These are phyloP conservation scores for Cyclostephanos invisitatus DNA, from an alignment of 108 stramenopile genomes.

Conservation along the genomic window DNA sequence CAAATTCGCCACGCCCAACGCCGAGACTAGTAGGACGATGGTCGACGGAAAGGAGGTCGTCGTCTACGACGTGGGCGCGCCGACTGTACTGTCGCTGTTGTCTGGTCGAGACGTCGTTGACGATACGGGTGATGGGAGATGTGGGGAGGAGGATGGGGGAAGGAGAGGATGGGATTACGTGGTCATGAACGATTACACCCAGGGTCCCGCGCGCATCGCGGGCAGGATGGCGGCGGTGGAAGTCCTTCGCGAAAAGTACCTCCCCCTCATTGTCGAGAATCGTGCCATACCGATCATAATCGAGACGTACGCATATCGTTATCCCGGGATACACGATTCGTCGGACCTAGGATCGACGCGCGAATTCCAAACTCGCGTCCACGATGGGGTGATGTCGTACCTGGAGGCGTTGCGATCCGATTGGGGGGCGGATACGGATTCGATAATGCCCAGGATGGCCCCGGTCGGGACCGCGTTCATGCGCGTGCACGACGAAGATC, in stretches of 20 bases:
- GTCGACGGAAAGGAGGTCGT: slow-evolving; percentile 16
- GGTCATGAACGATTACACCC: slow-evolving; percentile 79
- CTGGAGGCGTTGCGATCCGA: slow-evolving; percentile 13
- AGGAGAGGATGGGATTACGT: slow-evolving; percentile 58
- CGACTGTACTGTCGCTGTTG: slow-evolving; percentile 59
- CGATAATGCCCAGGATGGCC: slow-evolving; percentile 45
- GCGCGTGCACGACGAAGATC: slow-evolving; percentile 35
- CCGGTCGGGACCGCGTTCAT: slow-evolving; percentile 70
- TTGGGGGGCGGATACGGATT: neutral
- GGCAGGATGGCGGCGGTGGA: slow-evolving; percentile 41
- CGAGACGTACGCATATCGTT: slow-evolving; percentile 65
- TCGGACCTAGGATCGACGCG: slow-evolving; percentile 61
- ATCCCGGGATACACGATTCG: slow-evolving; percentile 48
- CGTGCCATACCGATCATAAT: slow-evolving; percentile 49
- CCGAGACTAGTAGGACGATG: slow-evolving; percentile 12
- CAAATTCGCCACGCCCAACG: slow-evolving; percentile 53
- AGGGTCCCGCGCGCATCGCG: slow-evolving; percentile 56
- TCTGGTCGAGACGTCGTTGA: neutral
- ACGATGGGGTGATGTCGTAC: slow-evolving; percentile 53
- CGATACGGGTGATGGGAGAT: neutral
- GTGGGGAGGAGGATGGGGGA: slow-evolving; percentile 5
- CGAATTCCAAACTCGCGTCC: slow-evolving; percentile 51
- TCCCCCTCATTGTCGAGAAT: slow-evolving; percentile 45
- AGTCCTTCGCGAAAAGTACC: slow-evolving; percentile 47
- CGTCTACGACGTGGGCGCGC: slow-evolving; percentile 67